Base-by-base conservation (phyloP, 306 rosid species). In the Betula pendula region DNA sequence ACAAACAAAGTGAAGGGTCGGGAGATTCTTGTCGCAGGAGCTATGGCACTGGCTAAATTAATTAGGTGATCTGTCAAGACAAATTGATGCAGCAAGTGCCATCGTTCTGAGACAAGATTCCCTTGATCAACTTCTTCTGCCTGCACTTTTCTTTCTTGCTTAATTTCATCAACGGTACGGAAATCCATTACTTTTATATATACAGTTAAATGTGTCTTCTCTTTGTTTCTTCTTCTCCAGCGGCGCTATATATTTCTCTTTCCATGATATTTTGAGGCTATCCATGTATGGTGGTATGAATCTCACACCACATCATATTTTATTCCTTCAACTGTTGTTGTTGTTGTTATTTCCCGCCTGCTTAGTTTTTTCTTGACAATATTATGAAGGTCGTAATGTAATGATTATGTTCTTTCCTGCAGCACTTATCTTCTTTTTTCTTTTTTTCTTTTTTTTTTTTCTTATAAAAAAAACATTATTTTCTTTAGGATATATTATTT, bases 11-110 rank as follows among this genome's bases (percentile, higher is more conserved):
- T 7, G 8, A 17, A 14, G 38, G 42, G 42, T 33, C 38, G n/a
- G 47, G 25, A 25, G 47, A 33, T 19, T 65, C 45, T 38, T 65
- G 70, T 19, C 70, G 70, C 70, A 65, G n/a, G 47, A 62, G 44
- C 12, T 20, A 65, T 65, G 70, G 70, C 70, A 38, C 27, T 38
- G 70, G 47, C 70, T 65, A 29, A 15, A 5, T 38, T 16, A 0
- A 1, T 17, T 45, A 45, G n/a, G 43, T n/a, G n/a, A n/a, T 65
- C 35, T 19, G 44, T 47, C 15, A 16, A 35, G 15, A 4, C 19
- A 8, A 10, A 65, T 25, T 31, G 2, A 27, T 19, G 27, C 47
- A 17, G 47, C 70, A 8, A 65, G 70, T 65, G 70, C 70, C 70
- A 65, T 65, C 25, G 12, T 65, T 35, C 70, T 65, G 47, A 38